A percentile compares a stretch with the other conserved stretches of the same genome.
Evolutionary conservation across 352 stramenopile species (phyloP).

Genomic region (Globisporangium cederbergense): DNA sequence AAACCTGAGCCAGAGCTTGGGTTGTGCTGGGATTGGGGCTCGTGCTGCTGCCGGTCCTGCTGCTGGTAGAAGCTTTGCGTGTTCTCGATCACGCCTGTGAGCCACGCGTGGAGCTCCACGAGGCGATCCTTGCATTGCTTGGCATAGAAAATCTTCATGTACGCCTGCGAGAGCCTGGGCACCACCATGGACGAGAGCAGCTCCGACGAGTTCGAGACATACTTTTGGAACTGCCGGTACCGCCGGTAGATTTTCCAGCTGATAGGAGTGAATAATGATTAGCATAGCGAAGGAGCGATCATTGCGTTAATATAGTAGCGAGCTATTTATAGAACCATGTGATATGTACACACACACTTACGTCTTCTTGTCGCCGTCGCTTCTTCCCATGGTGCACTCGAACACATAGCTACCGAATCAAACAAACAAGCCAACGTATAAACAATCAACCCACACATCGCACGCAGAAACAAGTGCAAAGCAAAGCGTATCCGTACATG

Average conservation of each 20-base stretch:
- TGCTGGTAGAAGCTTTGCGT: conserved; percentile 57
- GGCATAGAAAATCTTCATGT: conserved; percentile 78
- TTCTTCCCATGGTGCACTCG: conserved; percentile 48
- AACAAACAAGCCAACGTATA: conserved; percentile 8
- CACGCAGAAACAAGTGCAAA: background rate
- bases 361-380: conserved; percentile 35
- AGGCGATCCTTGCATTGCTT: conserved; percentile 78
- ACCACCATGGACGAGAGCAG: conserved; percentile 53
- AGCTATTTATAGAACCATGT: background rate
- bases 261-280: background rate
- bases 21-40: background rate
- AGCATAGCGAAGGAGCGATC: no score
- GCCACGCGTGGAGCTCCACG: conserved; percentile 68
- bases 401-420: conserved; percentile 67
- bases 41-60: background rate
- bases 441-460: conserved; percentile 7
- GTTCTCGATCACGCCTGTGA: conserved; percentile 60
- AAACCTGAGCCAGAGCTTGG: conserved; percentile 4
- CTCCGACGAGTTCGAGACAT: conserved; percentile 59
- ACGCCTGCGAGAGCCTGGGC: conserved; percentile 64
- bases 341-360: conserved; percentile 18
- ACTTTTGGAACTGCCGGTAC: conserved; percentile 83
- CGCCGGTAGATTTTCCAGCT: conserved; percentile 83
- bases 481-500: conserved; percentile 41
- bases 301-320: background rate